Evolutionary conservation across 495 filamentous ascomycete species (phyloP).

Genomic region (Neurospora sp.): DNA sequence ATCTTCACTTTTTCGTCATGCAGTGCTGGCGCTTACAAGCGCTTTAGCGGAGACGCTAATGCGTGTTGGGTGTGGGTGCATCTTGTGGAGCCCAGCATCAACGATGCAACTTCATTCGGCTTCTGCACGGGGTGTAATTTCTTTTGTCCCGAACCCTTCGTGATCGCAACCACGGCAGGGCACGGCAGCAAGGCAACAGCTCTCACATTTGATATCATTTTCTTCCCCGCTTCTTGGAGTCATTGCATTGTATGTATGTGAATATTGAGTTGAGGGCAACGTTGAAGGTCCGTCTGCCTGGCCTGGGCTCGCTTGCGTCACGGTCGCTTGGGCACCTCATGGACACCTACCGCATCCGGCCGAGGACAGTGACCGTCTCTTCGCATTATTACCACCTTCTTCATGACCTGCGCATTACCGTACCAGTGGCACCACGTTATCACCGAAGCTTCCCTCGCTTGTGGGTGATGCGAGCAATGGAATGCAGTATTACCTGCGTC

Average conservation of each 20-base stretch:
- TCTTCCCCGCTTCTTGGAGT: background rate
- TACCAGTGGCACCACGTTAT: too few species aligned
- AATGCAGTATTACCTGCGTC: too few species aligned
- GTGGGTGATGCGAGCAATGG: too few species aligned
- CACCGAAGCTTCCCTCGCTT: too few species aligned
- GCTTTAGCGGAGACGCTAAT: conserved; percentile 5
- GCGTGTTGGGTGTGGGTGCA: background rate
- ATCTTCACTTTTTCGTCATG: background rate
- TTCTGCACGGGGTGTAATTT: background rate
- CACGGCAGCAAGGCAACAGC: too few species aligned
- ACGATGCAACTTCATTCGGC: background rate
- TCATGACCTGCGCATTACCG: too few species aligned
- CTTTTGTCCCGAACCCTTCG: background rate
- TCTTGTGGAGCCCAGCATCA: background rate
- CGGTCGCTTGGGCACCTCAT: background rate
- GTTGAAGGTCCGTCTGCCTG: too few species aligned
- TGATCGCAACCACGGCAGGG: background rate
- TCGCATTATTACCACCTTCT: too few species aligned
- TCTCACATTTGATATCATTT: background rate
- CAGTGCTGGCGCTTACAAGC: conserved; percentile 22
- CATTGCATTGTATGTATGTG: too few species aligned
- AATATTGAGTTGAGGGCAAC: too few species aligned
- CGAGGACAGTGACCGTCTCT: too few species aligned
- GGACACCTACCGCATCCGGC: too few species aligned
- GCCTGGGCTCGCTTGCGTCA: background rate